Conservation (phyloP, 352 stramenopile genomes). For the Globisporangium perplexum region DNA sequence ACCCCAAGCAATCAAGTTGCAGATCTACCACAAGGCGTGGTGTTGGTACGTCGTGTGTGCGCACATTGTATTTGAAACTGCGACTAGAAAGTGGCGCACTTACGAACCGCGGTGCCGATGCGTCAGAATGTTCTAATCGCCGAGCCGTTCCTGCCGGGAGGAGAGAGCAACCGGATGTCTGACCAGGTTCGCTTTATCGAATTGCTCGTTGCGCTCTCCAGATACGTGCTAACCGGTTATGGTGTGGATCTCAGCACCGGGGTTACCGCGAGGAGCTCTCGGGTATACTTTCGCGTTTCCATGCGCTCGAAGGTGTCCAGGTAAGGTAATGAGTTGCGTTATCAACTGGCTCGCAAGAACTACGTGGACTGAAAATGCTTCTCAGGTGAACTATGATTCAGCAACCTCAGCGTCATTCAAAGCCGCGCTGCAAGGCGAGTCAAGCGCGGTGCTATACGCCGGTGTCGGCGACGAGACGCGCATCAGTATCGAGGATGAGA, state of each 20-base stretch:
- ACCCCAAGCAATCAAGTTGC: not conserved
- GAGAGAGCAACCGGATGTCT: not conserved
- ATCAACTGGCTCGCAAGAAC: not conserved
- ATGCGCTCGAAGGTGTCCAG: conserved; percentile 31
- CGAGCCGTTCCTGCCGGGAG: conserved; percentile 17
- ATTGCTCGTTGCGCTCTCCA: not conserved
- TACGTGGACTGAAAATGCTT: not conserved
- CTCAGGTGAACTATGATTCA: conserved; percentile 27
- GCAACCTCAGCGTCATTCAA: conserved; percentile 26
- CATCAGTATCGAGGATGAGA: conserved; percentile 26
- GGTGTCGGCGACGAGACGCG: conserved; percentile 27
- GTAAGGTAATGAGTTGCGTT: conserved; percentile 14
- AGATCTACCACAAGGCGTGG: not conserved
- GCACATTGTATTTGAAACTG: too few relatives aligned
- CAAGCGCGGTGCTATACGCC: conserved; percentile 36
- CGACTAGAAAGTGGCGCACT: too few relatives aligned
- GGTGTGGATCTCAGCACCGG: conserved; percentile 7
- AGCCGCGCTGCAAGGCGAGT: conserved; percentile 21
- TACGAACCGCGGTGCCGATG: not conserved
- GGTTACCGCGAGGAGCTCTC: conserved; percentile 51
- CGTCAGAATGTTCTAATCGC: conserved; percentile 28
- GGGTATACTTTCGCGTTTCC: conserved; percentile 33
- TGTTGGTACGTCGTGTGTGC: not conserved
- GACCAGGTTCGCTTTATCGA: not conserved
- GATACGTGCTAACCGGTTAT: not conserved